Base-by-base conservation (phyloP, 2,329 filamentous ascomycete genomes). In the Exophiala alcalophila region DNA sequence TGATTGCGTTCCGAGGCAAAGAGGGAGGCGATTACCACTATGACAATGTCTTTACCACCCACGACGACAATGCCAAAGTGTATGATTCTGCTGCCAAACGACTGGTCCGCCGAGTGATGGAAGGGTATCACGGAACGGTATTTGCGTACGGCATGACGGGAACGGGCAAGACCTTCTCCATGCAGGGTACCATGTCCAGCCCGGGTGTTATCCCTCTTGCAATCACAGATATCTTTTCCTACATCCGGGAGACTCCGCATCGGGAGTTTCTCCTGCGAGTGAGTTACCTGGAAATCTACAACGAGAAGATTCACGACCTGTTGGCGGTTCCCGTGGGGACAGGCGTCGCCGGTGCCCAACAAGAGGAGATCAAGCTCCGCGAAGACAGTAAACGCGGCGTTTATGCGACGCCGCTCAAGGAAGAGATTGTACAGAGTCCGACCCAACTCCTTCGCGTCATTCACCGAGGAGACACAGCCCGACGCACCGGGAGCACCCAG, bases 171-270 rank as follows among this genome's bases (percentile, higher is more conserved):
- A 98, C 92, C 1, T 98, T 97, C 64, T 97, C 91, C 26, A 98
- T 98, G 92, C 92, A 98, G 70, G 92, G 92, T 57, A 98, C 92
- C 8, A 89, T 90, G 31, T 87, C 86, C 2, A 94, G 89, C 26
- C 92, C 92, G 1, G 92, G 92, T 69, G 92, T 98, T 19, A 98
- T 98, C 42, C 92, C 92, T 5, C 74, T 97, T 26, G 92, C 92
- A 26, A 97, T 98, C 57, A 97, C 92, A 50, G 92, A 98, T 61
- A 98, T 98, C 38, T 98, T 98, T 65, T 97, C 92, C 0, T 98
- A 96, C 65, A 98, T 98, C 56, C 84, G 92, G 44, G 92, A 98
- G 68, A 97, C 92, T 1, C 92, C 92, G 0, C 87, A 89, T 24
- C 79, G 92, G 47, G 92, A 98, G 61, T 98, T 98, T 55, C 68